Percentiles rank a stretch among this genome's conserved stretches.
Conservation (phyloP, 2,329 filamentous ascomycete genomes). For the Elsinoe necatrix region DNA sequence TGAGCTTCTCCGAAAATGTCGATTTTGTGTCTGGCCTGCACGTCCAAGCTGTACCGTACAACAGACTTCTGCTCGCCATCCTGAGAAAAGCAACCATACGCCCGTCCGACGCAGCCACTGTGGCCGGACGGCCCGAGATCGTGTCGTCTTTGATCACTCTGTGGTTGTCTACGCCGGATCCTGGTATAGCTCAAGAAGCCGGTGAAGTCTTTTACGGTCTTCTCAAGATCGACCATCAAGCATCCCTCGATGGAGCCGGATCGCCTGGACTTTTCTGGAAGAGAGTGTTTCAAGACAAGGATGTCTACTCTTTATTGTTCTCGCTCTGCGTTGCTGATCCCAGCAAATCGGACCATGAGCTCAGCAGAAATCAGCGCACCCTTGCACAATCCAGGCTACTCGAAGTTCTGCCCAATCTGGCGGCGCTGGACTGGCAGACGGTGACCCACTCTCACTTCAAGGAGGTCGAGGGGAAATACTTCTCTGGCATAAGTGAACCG, state of each 20-base stretch:
- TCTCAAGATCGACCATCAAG: slow-evolving; percentile 42
- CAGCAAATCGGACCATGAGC: slow-evolving; percentile 28
- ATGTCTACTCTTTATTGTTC: slow-evolving; percentile 51
- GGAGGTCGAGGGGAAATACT: slow-evolving; percentile 41
- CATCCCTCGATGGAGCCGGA: slow-evolving; percentile 19
- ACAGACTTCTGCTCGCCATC: slow-evolving; percentile 47
- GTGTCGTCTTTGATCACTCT: slow-evolving; percentile 47
- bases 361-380: slow-evolving; percentile 47
- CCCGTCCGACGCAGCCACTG: slow-evolving; percentile 48
- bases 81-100: slow-evolving; percentile 47
- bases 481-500: slow-evolving; percentile 27
- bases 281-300: slow-evolving; percentile 51
- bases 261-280: slow-evolving; percentile 49
- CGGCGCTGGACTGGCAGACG: slow-evolving; percentile 46
- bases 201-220: slow-evolving; percentile 46
- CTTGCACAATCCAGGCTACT: slow-evolving; percentile 53
- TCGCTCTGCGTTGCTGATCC: slow-evolving; percentile 43
- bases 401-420: slow-evolving; percentile 48
- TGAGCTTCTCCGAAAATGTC: slow-evolving; percentile 40
- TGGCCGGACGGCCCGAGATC: slow-evolving; percentile 49
- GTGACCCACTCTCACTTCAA: slow-evolving; percentile 44
- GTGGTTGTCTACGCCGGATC: slow-evolving; percentile 50
- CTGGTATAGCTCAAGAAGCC: slow-evolving; percentile 47
- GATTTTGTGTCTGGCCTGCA: slow-evolving; percentile 49
- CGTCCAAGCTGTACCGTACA: slow-evolving; percentile 42